These are phyloP conservation scores for Immersiella caudata DNA, from an alignment of 495 filamentous ascomycete species.

Conservation along the genomic window DNA sequence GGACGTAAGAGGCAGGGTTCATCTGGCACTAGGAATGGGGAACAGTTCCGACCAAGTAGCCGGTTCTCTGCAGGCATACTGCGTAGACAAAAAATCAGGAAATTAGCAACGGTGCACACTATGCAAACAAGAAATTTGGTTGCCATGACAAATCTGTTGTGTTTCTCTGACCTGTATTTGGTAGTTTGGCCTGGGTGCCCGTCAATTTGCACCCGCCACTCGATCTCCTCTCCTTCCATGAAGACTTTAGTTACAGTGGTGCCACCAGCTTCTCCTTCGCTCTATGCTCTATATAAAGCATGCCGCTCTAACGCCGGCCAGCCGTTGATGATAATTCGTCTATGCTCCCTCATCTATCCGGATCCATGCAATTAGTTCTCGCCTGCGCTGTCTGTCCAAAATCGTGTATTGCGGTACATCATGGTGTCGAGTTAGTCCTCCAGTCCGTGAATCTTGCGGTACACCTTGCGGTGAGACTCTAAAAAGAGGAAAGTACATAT, in stretches of 20 bases:
- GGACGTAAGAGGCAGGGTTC: not conserved
- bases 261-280: not conserved
- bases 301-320: conserved; percentile 1
- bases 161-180: not conserved
- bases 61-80: not conserved
- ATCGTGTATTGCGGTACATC: not conserved
- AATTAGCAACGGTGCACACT: not conserved
- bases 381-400: not conserved
- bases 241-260: not conserved
- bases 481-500: conserved; percentile 94
- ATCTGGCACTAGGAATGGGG: not conserved
- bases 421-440: conserved; percentile 32
- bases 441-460: conserved; percentile 54
- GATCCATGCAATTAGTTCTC: not conserved
- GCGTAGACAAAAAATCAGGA: not conserved
- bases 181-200: not conserved
- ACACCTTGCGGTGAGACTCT: conserved; percentile 83
- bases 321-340: not conserved
- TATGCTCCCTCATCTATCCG: not conserved
- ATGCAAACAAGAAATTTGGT: not conserved
- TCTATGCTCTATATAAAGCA: conserved; percentile 6
- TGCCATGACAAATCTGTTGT: not conserved
- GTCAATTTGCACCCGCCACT: not conserved
- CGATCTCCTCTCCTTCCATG: not conserved
- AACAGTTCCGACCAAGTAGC: not conserved